Conservation (phyloP, 768 basidiomycete genomes). For the Podaxis rugospora region DNA sequence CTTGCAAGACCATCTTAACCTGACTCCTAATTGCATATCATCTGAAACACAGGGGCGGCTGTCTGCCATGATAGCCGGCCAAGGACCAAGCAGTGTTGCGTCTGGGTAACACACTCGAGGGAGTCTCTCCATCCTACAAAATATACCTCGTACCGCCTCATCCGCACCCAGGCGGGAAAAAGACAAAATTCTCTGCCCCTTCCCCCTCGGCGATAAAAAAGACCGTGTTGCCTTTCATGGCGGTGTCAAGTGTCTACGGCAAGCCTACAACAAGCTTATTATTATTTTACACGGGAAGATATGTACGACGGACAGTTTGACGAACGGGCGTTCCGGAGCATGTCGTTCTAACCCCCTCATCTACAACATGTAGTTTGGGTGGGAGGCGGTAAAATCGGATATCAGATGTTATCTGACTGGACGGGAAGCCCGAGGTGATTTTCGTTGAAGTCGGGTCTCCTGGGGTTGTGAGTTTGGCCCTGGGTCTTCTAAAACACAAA, state of each 20-base stretch:
- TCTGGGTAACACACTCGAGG: neutral
- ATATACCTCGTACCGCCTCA: neutral
- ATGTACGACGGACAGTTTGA: neutral
- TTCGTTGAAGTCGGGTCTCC: neutral
- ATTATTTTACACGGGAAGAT: too few relatives aligned
- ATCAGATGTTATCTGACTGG: neutral
- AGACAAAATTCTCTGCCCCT: neutral
- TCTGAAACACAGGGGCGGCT: neutral
- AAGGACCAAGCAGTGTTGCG: neutral
- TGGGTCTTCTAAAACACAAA: neutral
- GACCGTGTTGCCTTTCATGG: neutral
- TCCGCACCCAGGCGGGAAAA: neutral
- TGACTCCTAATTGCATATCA: neutral
- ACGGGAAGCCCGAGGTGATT: slow-evolving; percentile 5
- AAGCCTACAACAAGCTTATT: neutral
- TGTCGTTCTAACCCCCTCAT: neutral
- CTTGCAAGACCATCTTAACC: neutral
- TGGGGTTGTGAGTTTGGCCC: neutral
- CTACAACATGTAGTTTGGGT: neutral
- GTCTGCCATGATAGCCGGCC: neutral
- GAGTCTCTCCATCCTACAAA: neutral
- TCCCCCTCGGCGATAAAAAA: neutral
- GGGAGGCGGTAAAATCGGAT: neutral
- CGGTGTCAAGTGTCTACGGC: neutral
- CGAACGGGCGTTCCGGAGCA: neutral